Base-by-base conservation (phyloP, 768 basidiomycete genomes). In the Mycena sanguinolenta region DNA sequence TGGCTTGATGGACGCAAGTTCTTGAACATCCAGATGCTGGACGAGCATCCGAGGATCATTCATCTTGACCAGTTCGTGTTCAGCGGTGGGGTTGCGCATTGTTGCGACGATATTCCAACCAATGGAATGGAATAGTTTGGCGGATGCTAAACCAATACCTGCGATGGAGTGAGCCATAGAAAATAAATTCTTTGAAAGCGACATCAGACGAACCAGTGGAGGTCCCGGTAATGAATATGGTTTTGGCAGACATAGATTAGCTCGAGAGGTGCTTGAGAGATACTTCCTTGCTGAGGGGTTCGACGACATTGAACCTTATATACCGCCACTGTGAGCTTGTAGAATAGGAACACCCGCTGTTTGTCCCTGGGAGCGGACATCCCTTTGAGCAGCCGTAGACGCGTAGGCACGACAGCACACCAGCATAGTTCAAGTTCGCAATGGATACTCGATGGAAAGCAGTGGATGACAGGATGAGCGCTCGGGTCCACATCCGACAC, bases 81-180 rank as follows among this genome's bases (percentile, higher is more conserved):
- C 70, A 16, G 50, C 27, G 7, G 63, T 52, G 30, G 73, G 74
- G n/a, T 21, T 59, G 17, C 75, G 75, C 71, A 74, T 74, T 14
- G 75, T 75, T 1, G 75, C 75, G n/a, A 74, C 63, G 58, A 76
- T 71, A 53, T 76, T 76, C 75, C 75, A 76, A 12, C 75, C 75
- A 17, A 53, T 60, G 9, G 54, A 50, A 44, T 68, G 63, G 68
- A 75, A 76, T 7, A 76, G 63, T 46, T 74, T 70, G 21, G 75
- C 75, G 7, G 70, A 67, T 6, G 74, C 74, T 13, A 75, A 65
- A 30, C 75, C 75, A 17, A 76, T 76, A 10, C 59, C 58, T 59
- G 1, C 23, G 1, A 34, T 46, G 28, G 30, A n/a, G 10, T 44
- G 21, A n/a, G 39, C n/a, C n/a, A n/a, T n/a, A n/a, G n/a, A 6